Percentiles rank a stretch among this genome's conserved stretches.
These are phyloP conservation scores for Gloeopeniophorella convolvens DNA, from an alignment of 768 basidiomycete species.

Conservation along the genomic window DNA sequence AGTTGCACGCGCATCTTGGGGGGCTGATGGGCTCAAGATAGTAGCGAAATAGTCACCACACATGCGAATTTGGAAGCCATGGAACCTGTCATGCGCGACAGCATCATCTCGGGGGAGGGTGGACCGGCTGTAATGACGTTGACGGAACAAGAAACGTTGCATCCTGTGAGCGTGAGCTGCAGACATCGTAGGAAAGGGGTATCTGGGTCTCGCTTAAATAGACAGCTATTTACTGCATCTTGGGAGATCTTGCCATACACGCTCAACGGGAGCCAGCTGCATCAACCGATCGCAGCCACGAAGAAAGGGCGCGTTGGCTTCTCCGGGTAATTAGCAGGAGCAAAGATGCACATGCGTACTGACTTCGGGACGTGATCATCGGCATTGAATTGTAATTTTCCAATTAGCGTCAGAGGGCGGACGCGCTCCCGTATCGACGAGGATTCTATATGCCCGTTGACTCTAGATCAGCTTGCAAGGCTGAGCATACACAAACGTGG, in stretches of 20 bases:
- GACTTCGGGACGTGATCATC: conserved; percentile 1
- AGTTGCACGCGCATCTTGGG: conserved; percentile 6
- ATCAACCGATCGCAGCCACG: conserved; percentile 19
- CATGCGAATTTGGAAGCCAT: conserved; percentile 4
- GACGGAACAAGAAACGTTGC: conserved; percentile 9
- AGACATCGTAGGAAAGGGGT: neutral
- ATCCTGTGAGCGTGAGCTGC: conserved; percentile 2
- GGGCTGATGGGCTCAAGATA: conserved; percentile 15
- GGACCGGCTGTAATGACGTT: conserved; percentile 12
- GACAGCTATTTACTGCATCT: conserved; percentile 11
- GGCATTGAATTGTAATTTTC: neutral
- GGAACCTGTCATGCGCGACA: conserved; percentile 6
- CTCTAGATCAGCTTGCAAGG: no score
- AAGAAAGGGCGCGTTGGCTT: conserved; percentile 14
- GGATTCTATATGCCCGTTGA: neutral
- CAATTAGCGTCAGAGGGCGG: neutral
- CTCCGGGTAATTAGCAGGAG: conserved; percentile 13
- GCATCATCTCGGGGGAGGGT: neutral
- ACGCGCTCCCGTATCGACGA: conserved; percentile 4
- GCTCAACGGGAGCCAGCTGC: conserved; percentile 5
- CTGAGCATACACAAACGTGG: no score
- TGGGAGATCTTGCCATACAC: conserved; percentile 12
- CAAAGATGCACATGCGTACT: conserved; percentile 1
- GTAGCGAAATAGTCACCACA: conserved; percentile 1
- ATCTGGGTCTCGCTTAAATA: conserved; percentile 8